A percentile compares a stretch with the other conserved stretches of the same genome.
These are phyloP conservation scores for Tylopilus rubrobrunneus DNA, from an alignment of 768 basidiomycete species.

Conservation along the genomic window DNA sequence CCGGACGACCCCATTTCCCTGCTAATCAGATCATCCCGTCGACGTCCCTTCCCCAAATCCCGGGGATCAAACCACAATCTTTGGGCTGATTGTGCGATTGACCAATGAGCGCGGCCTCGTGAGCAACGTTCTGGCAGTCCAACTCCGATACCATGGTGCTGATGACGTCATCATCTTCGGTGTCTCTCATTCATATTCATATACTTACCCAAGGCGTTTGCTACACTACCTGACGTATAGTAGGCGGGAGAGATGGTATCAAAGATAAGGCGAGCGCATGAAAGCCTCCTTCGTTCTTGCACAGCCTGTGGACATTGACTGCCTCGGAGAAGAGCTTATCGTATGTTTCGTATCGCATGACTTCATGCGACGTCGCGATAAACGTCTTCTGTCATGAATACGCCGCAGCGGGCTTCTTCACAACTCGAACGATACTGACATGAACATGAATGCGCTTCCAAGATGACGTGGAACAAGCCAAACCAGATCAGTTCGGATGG, in stretches of 20 bases:
- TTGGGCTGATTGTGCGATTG: slow-evolving; percentile 4
- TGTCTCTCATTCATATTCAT: slow-evolving; percentile 13
- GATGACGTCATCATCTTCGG: slow-evolving; percentile 13
- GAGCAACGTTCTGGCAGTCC: background rate
- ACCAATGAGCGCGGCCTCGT: background rate
- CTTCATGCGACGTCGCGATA: background rate
- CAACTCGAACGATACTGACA: background rate
- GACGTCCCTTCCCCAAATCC: slow-evolving; percentile 1
- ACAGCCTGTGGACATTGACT: slow-evolving; percentile 2
- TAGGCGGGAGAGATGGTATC: too few species aligned
- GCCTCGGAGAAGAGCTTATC: slow-evolving; percentile 25
- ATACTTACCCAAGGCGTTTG: too few species aligned
- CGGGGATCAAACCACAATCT: background rate
- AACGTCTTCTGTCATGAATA: background rate
- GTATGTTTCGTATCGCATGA: slow-evolving; percentile 9
- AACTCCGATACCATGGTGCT: slow-evolving; percentile 13
- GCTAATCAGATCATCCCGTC: slow-evolving; percentile 5
- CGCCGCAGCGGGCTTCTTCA: slow-evolving; percentile 3
- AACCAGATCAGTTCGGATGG: background rate
- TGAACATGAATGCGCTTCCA: background rate
- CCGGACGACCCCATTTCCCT: background rate
- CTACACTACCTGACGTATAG: too few species aligned
- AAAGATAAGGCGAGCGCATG: slow-evolving; percentile 11
- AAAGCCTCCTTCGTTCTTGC: background rate
- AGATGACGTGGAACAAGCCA: background rate